These are phyloP conservation scores for Torrubiella hemipterigena DNA, from an alignment of 2,329 filamentous ascomycete species.

Conservation along the genomic window DNA sequence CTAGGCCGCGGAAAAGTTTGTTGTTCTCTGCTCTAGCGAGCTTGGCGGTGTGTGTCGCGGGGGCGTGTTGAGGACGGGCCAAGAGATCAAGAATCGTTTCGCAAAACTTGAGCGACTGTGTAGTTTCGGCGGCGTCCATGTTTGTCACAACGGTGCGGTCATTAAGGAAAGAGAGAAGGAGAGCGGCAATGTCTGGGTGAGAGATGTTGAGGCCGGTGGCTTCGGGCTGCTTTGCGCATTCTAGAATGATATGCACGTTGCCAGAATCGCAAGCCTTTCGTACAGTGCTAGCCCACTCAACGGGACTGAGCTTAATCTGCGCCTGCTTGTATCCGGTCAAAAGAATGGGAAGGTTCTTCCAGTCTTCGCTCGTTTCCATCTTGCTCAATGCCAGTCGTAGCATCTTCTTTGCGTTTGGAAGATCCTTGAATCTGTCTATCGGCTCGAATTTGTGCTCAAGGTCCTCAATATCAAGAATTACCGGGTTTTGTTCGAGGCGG, in stretches of 20 bases:
- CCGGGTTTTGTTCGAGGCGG: conserved; percentile 39
- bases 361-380: conserved; percentile 39
- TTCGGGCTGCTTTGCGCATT: conserved; percentile 32
- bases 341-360: conserved; percentile 37
- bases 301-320: conserved; percentile 21
- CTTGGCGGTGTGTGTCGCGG: no score
- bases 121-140: conserved; percentile 22
- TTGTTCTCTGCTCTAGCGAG: no score
- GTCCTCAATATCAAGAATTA: conserved; percentile 46
- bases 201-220: conserved; percentile 34
- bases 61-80: conserved; percentile 30
- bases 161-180: conserved; percentile 16
- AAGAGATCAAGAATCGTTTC: conserved; percentile 37
- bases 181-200: conserved; percentile 23
- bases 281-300: conserved; percentile 26
- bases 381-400: conserved; percentile 23
- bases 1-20: no score
- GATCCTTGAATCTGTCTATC: conserved; percentile 26
- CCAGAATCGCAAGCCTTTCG: conserved; percentile 27
- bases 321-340: conserved; percentile 37
- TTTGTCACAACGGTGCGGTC: conserved; percentile 25
- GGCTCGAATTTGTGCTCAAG: conserved; percentile 39
- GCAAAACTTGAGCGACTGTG: conserved; percentile 30
- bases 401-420: conserved; percentile 29
- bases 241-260: conserved; percentile 33